These are phyloP conservation scores for Chlorociboria aeruginascens DNA, from an alignment of 495 filamentous ascomycete species.

Conservation along the genomic window DNA sequence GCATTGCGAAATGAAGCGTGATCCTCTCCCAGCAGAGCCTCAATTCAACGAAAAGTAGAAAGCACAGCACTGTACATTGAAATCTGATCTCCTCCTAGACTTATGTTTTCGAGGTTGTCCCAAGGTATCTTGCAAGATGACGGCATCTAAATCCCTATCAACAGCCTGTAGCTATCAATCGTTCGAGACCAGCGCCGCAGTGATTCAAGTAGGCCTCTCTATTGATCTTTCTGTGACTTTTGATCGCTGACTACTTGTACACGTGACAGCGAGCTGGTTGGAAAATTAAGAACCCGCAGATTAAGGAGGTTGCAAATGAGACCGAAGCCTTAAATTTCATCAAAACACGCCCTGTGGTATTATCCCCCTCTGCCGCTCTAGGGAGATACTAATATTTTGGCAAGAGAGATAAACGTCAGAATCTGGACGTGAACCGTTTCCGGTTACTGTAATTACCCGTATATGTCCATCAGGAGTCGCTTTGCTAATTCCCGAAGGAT, in stretches of 20 bases:
- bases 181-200: neutral
- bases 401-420: neutral
- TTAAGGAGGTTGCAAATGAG: neutral
- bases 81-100: too few species aligned
- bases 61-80: too few species aligned
- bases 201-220: neutral
- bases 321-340: neutral
- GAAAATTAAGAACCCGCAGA: neutral
- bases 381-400: neutral
- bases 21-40: too few species aligned
- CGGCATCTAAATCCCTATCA: too few species aligned
- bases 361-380: neutral
- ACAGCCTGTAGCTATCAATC: neutral
- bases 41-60: too few species aligned
- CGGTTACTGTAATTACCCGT: neutral
- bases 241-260: neutral
- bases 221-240: neutral
- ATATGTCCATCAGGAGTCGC: neutral
- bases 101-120: too few species aligned
- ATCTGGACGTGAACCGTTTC: neutral
- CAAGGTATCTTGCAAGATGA: too few species aligned
- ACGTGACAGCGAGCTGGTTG: neutral
- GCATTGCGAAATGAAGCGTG: too few species aligned
- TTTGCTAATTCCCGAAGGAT: neutral
- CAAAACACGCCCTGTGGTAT: neutral